Conservation (phyloP, 202 grass and related monocot species). For the Eragrostis tef region DNA sequence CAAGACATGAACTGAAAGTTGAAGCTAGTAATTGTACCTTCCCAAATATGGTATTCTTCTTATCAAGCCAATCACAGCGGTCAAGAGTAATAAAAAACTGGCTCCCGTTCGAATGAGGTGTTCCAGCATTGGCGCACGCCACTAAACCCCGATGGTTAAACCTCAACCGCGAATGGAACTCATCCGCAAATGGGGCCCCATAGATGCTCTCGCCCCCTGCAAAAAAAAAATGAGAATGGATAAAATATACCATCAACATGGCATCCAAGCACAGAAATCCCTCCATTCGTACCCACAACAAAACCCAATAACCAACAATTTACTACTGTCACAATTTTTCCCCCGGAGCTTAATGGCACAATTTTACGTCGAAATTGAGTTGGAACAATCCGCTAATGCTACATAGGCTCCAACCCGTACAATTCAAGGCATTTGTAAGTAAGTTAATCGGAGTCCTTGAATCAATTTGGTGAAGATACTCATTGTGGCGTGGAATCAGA, state of each 20-base stretch:
- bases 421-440: background rate
- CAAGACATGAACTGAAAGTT: background rate
- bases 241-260: constrained; percentile 16
- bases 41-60: constrained; percentile 90
- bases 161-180: constrained; percentile 84
- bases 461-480: background rate
- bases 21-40: constrained; percentile 55
- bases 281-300: background rate
- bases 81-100: constrained; percentile 94
- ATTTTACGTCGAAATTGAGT: background rate
- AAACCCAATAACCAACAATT: background rate
- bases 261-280: constrained; percentile 17
- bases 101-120: constrained; percentile 82
- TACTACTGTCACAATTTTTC: background rate
- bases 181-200: constrained; percentile 76
- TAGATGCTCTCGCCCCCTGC: constrained; percentile 95
- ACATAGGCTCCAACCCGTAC: background rate
- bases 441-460: background rate
- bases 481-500: constrained; percentile 10
- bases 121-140: constrained; percentile 90
- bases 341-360: background rate
- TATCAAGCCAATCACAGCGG: constrained; percentile 87
- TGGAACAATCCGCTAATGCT: background rate
- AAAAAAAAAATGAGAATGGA: constrained; percentile 26
- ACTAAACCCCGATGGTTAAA: constrained; percentile 98